Base-by-base conservation (phyloP, 2,329 filamentous ascomycete genomes). In the Amauroascus niger region DNA sequence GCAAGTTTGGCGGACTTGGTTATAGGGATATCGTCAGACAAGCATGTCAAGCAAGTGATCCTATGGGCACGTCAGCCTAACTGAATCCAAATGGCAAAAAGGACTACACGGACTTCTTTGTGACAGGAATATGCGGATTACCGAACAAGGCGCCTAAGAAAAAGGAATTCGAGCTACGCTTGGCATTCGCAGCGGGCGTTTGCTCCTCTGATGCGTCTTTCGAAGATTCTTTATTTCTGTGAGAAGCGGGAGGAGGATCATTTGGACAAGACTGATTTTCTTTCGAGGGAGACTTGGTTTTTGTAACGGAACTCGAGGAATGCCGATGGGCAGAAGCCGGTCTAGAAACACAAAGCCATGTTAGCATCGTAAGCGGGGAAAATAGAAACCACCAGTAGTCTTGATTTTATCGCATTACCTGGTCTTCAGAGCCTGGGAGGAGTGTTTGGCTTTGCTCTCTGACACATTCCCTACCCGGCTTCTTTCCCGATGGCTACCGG, bases 1-100 rank as follows among this genome's bases (percentile, higher is more conserved):
- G 80, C 79, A 33, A 95, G 78, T 66, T 83, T 86, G 35, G 82
- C 82, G 32, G 84, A 79, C 67, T 81, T 82, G 55, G 75, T 75
- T 8, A 77, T 64, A 1, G 82, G 80, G 1, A 86, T 71, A 57
- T 87, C 82, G 58, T 87, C 83, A 37, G 75, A 76, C 64, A 83
- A 72, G 65, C 88, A 95, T 22, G 79, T 80, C 46, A 88, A 72
- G 62, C 88, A 95, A 62, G 85, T 79, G 43, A 84, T 77, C 55
- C 83, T 88, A 60, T 47, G 55, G 44, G 32, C 52, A 11, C 44
- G 46, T 62, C 55, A 60, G 58, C 22, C 14, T 9, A 26, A 2
- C 22, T 20, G 49, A 30, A 52, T 47, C 13, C 40, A 46, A 20
- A 53, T 18, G 14, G 32, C 40, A 30, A 30, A n/a, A 18, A n/a